Evolutionary conservation across 2,329 filamentous ascomycete species (phyloP).

Genomic region (Cladosporium austrohemisphaericum): DNA sequence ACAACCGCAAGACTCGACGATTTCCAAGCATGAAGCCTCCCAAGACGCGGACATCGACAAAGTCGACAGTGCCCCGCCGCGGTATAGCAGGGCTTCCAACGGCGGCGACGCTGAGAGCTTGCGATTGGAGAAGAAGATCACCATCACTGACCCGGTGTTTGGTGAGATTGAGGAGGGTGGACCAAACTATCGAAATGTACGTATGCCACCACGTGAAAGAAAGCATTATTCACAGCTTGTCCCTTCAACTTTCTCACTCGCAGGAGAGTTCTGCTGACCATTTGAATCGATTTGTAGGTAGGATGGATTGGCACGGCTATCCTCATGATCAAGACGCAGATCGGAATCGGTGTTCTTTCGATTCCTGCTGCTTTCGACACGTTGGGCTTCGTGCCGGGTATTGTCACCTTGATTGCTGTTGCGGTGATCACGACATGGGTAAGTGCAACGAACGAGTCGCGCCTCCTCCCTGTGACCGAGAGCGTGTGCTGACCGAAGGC

Average conservation of each 20-base stretch:
- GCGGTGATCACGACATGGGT: constrained; percentile 44
- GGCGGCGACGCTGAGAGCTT: constrained; percentile 6
- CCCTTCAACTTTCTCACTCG: constrained; percentile 15
- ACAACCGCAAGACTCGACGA: too few relatives aligned
- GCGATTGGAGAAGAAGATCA: neutral
- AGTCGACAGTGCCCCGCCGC: neutral
- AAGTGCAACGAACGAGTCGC: too few relatives aligned
- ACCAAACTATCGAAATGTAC: constrained; percentile 38
- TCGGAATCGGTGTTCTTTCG: constrained; percentile 48
- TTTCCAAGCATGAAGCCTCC: too few relatives aligned
- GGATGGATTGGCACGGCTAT: constrained; percentile 31
- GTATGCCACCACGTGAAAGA: constrained; percentile 32
- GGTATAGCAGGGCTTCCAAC: neutral
- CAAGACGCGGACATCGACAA: too few relatives aligned
- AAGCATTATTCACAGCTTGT: constrained; percentile 45
- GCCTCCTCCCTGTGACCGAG: too few relatives aligned
- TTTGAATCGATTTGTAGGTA: constrained; percentile 41
- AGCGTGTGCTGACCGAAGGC: neutral
- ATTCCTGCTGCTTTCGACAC: constrained; percentile 47
- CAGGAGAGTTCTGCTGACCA: constrained; percentile 23
- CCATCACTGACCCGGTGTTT: constrained; percentile 32
- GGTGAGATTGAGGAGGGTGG: constrained; percentile 34
- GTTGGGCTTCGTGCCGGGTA: constrained; percentile 46
- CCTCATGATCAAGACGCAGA: constrained; percentile 53
- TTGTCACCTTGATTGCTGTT: constrained; percentile 40